Evolutionary conservation across 2,329 filamentous ascomycete genomes (phyloP), one percentile per base, ranked within the genome.

Genomic region (Stachybotrys chartarum): DNA sequence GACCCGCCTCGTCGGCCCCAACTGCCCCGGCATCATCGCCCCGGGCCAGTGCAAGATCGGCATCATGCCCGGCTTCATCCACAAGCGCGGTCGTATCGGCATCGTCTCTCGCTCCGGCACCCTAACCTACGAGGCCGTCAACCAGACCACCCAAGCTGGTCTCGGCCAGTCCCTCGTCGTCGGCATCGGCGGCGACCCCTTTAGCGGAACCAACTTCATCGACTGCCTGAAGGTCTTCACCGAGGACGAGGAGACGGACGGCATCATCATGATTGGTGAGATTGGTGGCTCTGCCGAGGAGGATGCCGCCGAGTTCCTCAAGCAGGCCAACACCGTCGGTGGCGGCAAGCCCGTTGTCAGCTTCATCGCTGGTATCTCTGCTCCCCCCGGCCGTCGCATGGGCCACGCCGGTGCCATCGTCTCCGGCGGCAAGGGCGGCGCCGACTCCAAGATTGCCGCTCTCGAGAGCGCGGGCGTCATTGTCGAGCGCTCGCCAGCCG

Each of bases 221-320:
- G 94, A 99, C 84, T 97, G 93, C 83, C 83, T 99, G 66, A 89
- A 90, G 72, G 91, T 97, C 71, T 99, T 99, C 85, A 85, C 96
- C 67, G 82, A 95, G 75, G 94, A 99, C 74, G 83, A 88, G 73
- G 91, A 96, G 79, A 99, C 94, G 45, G 94, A 99, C 72, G 94
- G 94, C 71, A 97, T 99, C 78, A 97, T 99, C 80, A 97, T 99
- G 94, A 97, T 99, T 73, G 94, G 94, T 72, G 94, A 97, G 81
- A 97, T 99, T 72, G 94, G 94, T 76, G 94, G 94, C 61, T 90
- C 89, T 58, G 94, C 94, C 57, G 94, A 99, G 80, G 94, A 99
- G 80, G 94, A 99, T 68, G 94, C 94, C 45, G 93, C 94, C 68
- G 94, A 97, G 68, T 99, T 95, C 83, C 79, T 97, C 71, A 91